Percentiles rank a stretch among this genome's conserved stretches.
Evolutionary conservation across 345 rosid species (phyloP).

Genomic region (Raphanus raphanistrum): DNA sequence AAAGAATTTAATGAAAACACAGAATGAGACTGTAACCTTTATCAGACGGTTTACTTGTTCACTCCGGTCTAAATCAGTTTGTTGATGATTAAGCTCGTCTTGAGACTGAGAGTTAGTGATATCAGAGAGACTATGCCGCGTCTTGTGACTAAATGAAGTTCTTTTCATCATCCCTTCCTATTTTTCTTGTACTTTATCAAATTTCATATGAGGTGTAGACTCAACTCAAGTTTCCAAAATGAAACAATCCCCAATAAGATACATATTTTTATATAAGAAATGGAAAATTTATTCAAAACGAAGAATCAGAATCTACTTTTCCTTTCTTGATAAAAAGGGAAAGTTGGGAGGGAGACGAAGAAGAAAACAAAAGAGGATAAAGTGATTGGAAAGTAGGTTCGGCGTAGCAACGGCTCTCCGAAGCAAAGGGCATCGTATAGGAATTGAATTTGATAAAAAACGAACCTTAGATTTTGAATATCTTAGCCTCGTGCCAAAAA

Average conservation of each 20-base stretch:
- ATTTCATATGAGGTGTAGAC: neutral
- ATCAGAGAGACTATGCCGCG: slow-evolving; percentile 59
- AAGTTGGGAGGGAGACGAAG: slow-evolving; percentile 20
- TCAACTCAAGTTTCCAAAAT: slow-evolving; percentile 16
- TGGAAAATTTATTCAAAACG: neutral
- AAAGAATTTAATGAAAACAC: neutral
- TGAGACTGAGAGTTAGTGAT: slow-evolving; percentile 60
- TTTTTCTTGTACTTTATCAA: too few relatives aligned
- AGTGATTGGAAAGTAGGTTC: slow-evolving; percentile 20
- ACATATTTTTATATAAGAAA: neutral
- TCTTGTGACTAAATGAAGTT: slow-evolving; percentile 51
- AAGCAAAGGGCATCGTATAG: neutral
- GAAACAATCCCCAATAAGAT: neutral
- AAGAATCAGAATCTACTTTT: slow-evolving; percentile 24
- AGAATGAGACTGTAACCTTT: slow-evolving; percentile 16
- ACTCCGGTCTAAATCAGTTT: slow-evolving; percentile 19
- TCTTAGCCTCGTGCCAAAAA: neutral
- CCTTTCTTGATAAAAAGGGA: slow-evolving; percentile 13
- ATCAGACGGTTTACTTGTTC: slow-evolving; percentile 48
- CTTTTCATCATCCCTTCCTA: slow-evolving; percentile 43
- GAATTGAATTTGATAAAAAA: neutral
- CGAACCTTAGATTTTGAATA: neutral
- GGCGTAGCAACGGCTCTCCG: slow-evolving; percentile 22
- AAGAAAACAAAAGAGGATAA: slow-evolving; percentile 6
- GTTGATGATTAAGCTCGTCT: slow-evolving; percentile 35